Base-by-base conservation (phyloP, 441 rosid species). In the Cnidoscolus chayamansa region DNA sequence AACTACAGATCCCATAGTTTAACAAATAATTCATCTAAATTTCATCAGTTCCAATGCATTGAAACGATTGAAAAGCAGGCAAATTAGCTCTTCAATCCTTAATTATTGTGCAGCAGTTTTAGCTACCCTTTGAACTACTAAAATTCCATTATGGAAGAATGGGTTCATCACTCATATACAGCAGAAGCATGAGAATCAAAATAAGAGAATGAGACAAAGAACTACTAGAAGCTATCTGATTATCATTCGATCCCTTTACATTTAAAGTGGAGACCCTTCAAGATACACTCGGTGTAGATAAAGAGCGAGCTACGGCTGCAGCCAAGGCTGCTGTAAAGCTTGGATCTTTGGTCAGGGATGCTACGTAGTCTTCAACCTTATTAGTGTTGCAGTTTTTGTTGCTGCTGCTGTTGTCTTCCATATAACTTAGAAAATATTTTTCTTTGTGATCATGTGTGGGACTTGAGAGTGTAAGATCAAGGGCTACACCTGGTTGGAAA, bases 291-390 rank as follows among this genome's bases (percentile, higher is more conserved):
- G 77, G 62, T 2, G 69, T 16, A 54, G 63, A 53, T 43, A 58
- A 37, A 31, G 84, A 85, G 17, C 95, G 90, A 13, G 97, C 91
- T 76, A 94, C 86, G 48, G 95, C 98, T 7, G 94, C 88, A 8
- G 93, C 97, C 60, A 94, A 84, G 30, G 97, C 90, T 61, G 86
- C 78, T 0, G 92, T 89, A 73, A 94, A 94, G 69, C 76, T 79
- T 3, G 94, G 97, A 80, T 94, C 96, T 72, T 80, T 90, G 1
- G 97, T 86, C 75, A 94, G 83, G 9, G 94, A 90, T 63, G 92
- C 78, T 17, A 93, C 88, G 86, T 84, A 88, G 75, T 90, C 90
- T 69, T 91, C 90, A 61, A 89, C 72, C 71, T 59, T 37, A 63
- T 59, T 37, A 65, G 16, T 45, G 73, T 71, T 30, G 62, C 69